phyloP scores from a whole-genome alignment of 192 early-diverging fungal species.

The Diversispora epigaea region DNA sequence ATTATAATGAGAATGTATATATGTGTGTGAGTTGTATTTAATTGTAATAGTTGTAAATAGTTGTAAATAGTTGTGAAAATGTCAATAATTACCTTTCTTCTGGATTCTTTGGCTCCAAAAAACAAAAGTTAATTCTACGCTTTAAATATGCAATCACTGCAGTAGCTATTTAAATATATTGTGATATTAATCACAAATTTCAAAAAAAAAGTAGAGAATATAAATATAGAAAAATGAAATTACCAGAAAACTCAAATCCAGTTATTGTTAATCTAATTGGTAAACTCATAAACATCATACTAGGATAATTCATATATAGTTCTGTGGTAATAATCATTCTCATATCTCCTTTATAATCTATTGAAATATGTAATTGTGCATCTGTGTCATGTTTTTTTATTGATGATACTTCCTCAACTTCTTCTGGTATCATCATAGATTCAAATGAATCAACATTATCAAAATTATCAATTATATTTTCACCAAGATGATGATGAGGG shows the following conservation, averaged over 20 bases:
- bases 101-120: conserved; percentile 63
- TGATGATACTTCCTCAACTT: neutral
- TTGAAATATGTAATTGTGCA: conserved; percentile 62
- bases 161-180: conserved; percentile 43
- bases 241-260: conserved; percentile 66
- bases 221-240: neutral
- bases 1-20: too few species aligned
- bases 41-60: neutral
- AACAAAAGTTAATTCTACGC: conserved; percentile 68
- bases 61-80: too few species aligned
- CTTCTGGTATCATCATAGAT: neutral
- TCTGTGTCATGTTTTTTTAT: conserved; percentile 55
- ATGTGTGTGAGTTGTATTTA: too few species aligned
- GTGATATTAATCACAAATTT: neutral
- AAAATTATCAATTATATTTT: neutral
- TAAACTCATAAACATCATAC: conserved; percentile 68
- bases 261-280: conserved; percentile 71
- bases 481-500: too few species aligned
- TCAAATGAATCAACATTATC: neutral
- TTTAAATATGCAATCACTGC: conserved; percentile 67
- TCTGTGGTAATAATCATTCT: conserved; percentile 65
- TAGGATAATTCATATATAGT: conserved; percentile 75
- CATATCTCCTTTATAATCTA: conserved; percentile 77
- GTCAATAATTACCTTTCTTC: conserved; percentile 43
- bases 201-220: neutral